Evolutionary conservation across 2,329 filamentous ascomycete species (phyloP).

Genomic region (Phialophora macrospora): DNA sequence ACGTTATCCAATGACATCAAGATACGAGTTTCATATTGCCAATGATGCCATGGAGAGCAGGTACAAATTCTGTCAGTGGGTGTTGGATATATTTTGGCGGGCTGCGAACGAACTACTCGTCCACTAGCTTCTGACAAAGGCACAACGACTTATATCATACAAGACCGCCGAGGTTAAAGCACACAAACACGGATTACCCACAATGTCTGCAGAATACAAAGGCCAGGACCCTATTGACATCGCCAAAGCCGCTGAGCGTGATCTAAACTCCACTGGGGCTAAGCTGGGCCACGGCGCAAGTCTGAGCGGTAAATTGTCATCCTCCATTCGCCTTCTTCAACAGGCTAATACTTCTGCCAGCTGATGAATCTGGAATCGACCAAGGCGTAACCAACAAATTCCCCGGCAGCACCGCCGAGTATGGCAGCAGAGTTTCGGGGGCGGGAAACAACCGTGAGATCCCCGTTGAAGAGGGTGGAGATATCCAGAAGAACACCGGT

Average conservation of each 20-base stretch:
- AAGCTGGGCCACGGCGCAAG: constrained; percentile 45
- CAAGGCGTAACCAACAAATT: constrained; percentile 48
- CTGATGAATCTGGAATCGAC: constrained; percentile 49
- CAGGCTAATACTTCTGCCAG: constrained; percentile 7
- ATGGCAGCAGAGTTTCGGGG: constrained; percentile 45
- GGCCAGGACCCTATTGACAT: constrained; percentile 36
- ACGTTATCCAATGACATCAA: constrained; percentile 24
- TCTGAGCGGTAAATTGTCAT: constrained; percentile 45
- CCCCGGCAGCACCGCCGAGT: constrained; percentile 45
- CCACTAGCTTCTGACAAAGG: background rate
- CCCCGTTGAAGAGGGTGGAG: constrained; percentile 50
- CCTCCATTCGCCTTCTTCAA: background rate
- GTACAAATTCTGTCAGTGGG: constrained; percentile 1
- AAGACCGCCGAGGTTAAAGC: background rate
- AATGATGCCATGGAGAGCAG: constrained; percentile 6
- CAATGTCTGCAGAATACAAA: constrained; percentile 35
- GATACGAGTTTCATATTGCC: background rate
- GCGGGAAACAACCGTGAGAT: constrained; percentile 49
- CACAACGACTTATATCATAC: background rate
- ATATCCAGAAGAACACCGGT: constrained; percentile 33
- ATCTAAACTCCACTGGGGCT: constrained; percentile 49
- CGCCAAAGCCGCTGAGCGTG: constrained; percentile 46
- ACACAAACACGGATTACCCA: background rate
- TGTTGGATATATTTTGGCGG: background rate
- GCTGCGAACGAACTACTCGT: background rate